Percentiles rank a stretch among this genome's conserved stretches.
Conservation (phyloP, 2,329 filamentous ascomycete genomes). For the Fusarium metavorans region DNA sequence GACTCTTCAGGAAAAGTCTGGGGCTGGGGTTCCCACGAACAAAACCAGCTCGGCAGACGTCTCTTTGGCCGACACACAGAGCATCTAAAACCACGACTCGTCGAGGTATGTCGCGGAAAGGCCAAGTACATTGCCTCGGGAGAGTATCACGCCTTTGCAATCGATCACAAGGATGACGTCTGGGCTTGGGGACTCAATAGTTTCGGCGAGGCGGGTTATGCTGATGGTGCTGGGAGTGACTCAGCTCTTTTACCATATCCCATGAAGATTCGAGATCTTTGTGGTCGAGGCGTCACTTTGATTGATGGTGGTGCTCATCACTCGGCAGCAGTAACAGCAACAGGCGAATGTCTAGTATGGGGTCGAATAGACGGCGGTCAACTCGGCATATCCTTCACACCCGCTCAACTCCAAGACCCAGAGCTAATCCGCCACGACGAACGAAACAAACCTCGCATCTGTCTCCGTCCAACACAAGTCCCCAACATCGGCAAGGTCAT, state of each 20-base stretch:
- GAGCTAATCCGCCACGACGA: slow-evolving; percentile 66
- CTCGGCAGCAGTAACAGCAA: slow-evolving; percentile 66
- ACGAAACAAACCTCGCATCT: slow-evolving; percentile 66
- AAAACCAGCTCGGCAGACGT: slow-evolving; percentile 64
- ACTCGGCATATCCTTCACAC: slow-evolving; percentile 61
- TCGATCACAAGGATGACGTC: slow-evolving; percentile 74
- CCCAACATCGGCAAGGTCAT: slow-evolving; percentile 63
- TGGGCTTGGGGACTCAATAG: slow-evolving; percentile 87
- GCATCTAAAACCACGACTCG: not conserved
- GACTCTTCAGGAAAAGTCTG: slow-evolving; percentile 61
- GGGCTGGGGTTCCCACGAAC: slow-evolving; percentile 44
- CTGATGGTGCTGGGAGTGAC: slow-evolving; percentile 49
- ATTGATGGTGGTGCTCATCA: slow-evolving; percentile 78
- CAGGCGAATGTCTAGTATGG: slow-evolving; percentile 65
- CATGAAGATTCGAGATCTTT: slow-evolving; percentile 71
- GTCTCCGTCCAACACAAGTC: slow-evolving; percentile 67
- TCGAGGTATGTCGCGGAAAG: slow-evolving; percentile 45
- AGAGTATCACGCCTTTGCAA: slow-evolving; percentile 80
- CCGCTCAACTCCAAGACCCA: slow-evolving; percentile 60
- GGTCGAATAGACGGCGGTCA: slow-evolving; percentile 65
- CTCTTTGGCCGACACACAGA: slow-evolving; percentile 59
- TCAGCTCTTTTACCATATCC: slow-evolving; percentile 67
- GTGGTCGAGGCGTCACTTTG: slow-evolving; percentile 67
- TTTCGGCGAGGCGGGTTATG: slow-evolving; percentile 76
- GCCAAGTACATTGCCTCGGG: slow-evolving; percentile 74